These are phyloP conservation scores for Debaryomyces subglobosus DNA, from an alignment of 1,139 yeast species.

Conservation along the genomic window DNA sequence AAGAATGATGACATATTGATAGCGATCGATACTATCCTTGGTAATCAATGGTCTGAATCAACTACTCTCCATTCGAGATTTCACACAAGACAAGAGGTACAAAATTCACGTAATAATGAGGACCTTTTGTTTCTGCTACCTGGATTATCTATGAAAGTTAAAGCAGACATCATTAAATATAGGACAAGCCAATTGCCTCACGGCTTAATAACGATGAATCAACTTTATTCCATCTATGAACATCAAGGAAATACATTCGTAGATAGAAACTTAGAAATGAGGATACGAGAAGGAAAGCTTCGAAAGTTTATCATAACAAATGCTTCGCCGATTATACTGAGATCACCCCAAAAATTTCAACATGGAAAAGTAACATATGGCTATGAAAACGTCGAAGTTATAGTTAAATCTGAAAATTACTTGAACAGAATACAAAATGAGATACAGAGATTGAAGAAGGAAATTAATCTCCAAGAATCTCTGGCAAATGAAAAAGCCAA, in stretches of 20 bases:
- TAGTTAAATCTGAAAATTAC: constrained; percentile 32
- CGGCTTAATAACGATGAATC: constrained; percentile 42
- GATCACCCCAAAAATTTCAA: constrained; percentile 34
- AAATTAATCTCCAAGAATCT: neutral
- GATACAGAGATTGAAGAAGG: constrained; percentile 11
- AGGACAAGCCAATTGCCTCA: constrained; percentile 34
- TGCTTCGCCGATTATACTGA: constrained; percentile 50
- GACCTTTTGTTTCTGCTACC: constrained; percentile 36
- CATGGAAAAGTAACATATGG: constrained; percentile 47
- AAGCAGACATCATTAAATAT: constrained; percentile 43
- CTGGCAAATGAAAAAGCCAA: constrained; percentile 9
- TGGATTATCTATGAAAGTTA: constrained; percentile 37
- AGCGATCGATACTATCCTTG: constrained; percentile 38
- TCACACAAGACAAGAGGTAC: constrained; percentile 18
- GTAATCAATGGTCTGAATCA: constrained; percentile 45
- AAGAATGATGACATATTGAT: constrained; percentile 31
- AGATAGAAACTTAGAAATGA: constrained; percentile 41
- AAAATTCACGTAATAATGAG: constrained; percentile 21
- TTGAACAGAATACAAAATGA: constrained; percentile 19
- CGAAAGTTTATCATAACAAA: constrained; percentile 46
- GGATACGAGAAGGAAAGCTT: constrained; percentile 35
- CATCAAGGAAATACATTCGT: constrained; percentile 48
- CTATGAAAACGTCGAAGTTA: constrained; percentile 46
- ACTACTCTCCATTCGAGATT: constrained; percentile 29
- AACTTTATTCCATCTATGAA: constrained; percentile 45